These are phyloP conservation scores for Coemansia sp. DNA, from an alignment of 192 early-diverging fungal species.

Conservation along the genomic window DNA sequence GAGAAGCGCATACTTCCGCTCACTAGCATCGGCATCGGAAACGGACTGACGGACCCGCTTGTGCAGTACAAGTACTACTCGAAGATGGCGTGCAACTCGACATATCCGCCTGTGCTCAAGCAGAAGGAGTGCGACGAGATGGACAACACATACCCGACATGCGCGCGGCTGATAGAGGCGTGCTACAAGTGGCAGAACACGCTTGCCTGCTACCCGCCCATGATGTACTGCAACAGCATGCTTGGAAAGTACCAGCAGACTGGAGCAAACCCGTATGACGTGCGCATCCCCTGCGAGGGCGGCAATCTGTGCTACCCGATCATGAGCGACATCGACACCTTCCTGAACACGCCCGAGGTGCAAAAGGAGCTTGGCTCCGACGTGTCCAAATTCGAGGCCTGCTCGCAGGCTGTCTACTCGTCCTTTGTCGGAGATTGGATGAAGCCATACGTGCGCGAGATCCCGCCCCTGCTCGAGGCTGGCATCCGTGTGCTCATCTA, in stretches of 20 bases:
- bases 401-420: constrained; percentile 80
- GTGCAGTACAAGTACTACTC: constrained; percentile 89
- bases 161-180: constrained; percentile 67
- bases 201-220: constrained; percentile 80
- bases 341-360: constrained; percentile 75
- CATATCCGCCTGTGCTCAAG: constrained; percentile 74
- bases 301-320: constrained; percentile 88
- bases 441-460: constrained; percentile 69
- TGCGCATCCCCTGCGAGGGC: constrained; percentile 80
- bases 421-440: constrained; percentile 90
- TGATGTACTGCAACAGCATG: constrained; percentile 84
- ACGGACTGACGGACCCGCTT: constrained; percentile 87
- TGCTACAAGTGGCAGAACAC: constrained; percentile 84
- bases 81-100: constrained; percentile 69
- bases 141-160: constrained; percentile 69
- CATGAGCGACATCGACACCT: constrained; percentile 73
- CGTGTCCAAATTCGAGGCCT: constrained; percentile 67
- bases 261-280: constrained; percentile 91
- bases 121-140: constrained; percentile 75
- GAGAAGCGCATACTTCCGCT: constrained; percentile 66
- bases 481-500: constrained; percentile 85
- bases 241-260: constrained; percentile 77
- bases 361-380: constrained; percentile 76
- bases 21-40: constrained; percentile 81
- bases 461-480: constrained; percentile 72